Evolutionary conservation across 495 filamentous ascomycete species (phyloP), one percentile per base, ranked within the genome.

Genomic region (Neurospora sublineolata): DNA sequence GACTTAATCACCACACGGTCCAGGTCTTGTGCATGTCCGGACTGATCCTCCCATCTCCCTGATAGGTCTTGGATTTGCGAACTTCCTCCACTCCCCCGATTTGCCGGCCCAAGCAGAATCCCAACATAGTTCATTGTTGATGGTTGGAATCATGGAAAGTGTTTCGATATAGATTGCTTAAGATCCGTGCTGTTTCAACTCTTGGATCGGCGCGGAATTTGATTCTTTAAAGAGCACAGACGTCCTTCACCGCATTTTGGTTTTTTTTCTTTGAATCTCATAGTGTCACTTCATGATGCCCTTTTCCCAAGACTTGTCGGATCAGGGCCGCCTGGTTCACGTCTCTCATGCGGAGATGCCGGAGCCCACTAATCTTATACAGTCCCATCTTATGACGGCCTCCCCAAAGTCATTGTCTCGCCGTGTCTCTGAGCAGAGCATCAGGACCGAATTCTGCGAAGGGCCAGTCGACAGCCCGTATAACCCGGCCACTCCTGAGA

Each of bases 361-460:
- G 36, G 46, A 68, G n/a, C 74, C 73, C 37, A 70, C 70, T 64
- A 67, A 72, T 41, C 71, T 72, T 39, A 72, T 74, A 44, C 72
- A 70, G 10, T 70, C 75, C 42, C 77, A 76, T 38, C 33, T 72
- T 6, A 68, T 72, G 5, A 40, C 67, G 3, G 70, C n/a, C 33
- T 37, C 72, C 16, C 40, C 37, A 8, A 72, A 72, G 30, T 73
- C 74, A 20, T 70, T 78, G 71, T 72, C 71, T 42, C 80, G 76
- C 58, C 80, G 79, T 23, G 77, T 78, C 37, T 86, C 85, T 1
- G 84, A 86, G 67, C 83, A 86, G 69, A 88, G 84, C 75, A 86
- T 88, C 70, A 77, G 83, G 40, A 87, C 86, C 20, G 85, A 89
- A 58, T 75, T 88, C 11, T 88, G 86, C 73, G 87, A 89, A 68